Base-by-base conservation (phyloP, 1,284 basidiomycete genomes). In the Leucoagaricus sp. region DNA sequence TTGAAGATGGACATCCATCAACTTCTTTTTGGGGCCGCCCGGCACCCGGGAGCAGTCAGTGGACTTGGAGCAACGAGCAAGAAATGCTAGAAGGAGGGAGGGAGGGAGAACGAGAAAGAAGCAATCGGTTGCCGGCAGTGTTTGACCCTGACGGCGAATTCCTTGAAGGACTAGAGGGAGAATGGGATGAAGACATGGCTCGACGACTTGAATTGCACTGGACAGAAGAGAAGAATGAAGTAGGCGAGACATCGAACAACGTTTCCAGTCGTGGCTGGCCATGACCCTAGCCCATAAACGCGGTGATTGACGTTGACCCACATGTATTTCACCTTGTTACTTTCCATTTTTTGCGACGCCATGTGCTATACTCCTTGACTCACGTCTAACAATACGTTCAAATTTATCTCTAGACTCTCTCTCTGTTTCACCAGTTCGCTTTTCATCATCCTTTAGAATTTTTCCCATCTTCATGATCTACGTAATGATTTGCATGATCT, bases 61-160 rank as follows among this genome's bases (percentile, higher is more conserved):
- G 55, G 55, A 57, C 49, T 0, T 57, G 55, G 55, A 57, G 38
- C 13, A 51, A 57, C 17, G 55, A 51, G 28, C 31, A 41, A 19
- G 31, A 33, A 29, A 17, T n/a, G 34, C 13, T 23, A 6, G 51
- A 53, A 4, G 29, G 25, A 9, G 50, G 33, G 17, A 41, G 53
- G 9, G 38, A 49, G 38, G 42, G 34, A 21, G 26, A 17, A 3
- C 10, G 40, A 21, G 38, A 34, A 31, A 28, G 46, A 21, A 28
- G 25, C 3, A 49, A 17, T 47, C 21, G 15, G 9, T 38, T 38
- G 17, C 15, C n/a, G 9, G 46, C 46, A 38, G 40, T 36, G 33
- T 55, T 55, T 38, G 54, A 55, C 21, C 54, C 54, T 26, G 54
- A 55, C 49, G 54, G 54, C 3, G 54, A 55, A 17, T 55, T 55